Evolutionary conservation across 192 early-diverging fungal genomes (phyloP), one percentile per base, ranked within the genome.

Genomic region (Coemansia asiatica): DNA sequence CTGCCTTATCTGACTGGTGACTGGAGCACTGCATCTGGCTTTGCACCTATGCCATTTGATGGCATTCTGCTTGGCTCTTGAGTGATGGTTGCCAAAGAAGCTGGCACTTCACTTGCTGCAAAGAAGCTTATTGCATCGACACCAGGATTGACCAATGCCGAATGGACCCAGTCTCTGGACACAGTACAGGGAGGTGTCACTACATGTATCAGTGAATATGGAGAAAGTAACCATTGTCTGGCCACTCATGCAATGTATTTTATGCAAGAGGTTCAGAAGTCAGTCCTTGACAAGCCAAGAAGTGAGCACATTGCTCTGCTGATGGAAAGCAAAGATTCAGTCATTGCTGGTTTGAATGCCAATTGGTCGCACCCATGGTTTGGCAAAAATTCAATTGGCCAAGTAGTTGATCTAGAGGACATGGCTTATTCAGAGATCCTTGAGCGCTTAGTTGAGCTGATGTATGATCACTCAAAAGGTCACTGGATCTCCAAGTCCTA

Each of bases 291-390:
- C 63, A 86, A 93, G 44, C 93, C 96, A 38, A 87, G 89, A 56
- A 92, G 94, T 35, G 90, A 94, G 80, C 90, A 89, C 56, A 38
- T 88, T 16, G 70, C 85, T 54, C 85, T 87, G 55, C 67, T 98
- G 56, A 48, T 87, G 54, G 87, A 88, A 8, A 69, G 47, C 54
- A 91, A 91, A 85, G 90, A 90, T 59, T 92, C 93, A 58, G 90
- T 98, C 35, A 95, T 98, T 76, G 71, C 88, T 59, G 86, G 89
- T n/a, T 82, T 97, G 29, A 95, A 97, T 72, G 86, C 80, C 40
- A 92, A 95, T 74, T 94, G 88, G 82, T 92, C 90, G 75, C 92
- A 92, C 79, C 90, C 91, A 13, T 98, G 95, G 95, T 98, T 98
- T 76, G 93, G 93, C 48, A 76, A 84, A 62, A 95, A 94, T 84